These are phyloP conservation scores for Rhodofomes roseus DNA, from an alignment of 1,284 basidiomycete species.

Conservation along the genomic window DNA sequence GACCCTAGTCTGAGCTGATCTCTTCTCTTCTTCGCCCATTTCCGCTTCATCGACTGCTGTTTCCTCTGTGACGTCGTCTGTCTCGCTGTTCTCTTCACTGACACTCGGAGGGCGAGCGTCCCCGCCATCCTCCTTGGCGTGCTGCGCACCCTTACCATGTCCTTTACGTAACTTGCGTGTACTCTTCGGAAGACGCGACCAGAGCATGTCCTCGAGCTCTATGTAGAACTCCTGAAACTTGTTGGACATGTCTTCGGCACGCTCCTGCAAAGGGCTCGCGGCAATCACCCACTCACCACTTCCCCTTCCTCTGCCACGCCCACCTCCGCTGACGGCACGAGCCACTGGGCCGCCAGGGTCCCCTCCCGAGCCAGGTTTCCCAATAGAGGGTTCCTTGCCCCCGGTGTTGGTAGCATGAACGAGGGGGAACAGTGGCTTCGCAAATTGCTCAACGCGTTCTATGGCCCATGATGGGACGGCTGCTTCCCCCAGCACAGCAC, in stretches of 20 bases:
- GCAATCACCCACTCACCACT: slow-evolving; percentile 4
- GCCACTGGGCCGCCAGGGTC: neutral
- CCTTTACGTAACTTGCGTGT: slow-evolving; percentile 11
- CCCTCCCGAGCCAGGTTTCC: neutral
- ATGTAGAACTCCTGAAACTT: slow-evolving; percentile 74
- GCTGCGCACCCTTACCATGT: slow-evolving; percentile 14
- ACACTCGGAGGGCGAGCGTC: slow-evolving; percentile 6
- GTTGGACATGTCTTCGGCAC: slow-evolving; percentile 41
- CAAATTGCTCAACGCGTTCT: slow-evolving; percentile 59
- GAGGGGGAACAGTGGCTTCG: slow-evolving; percentile 27
- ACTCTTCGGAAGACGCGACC: slow-evolving; percentile 25
- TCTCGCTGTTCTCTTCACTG: slow-evolving; percentile 24
- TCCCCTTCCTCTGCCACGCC: neutral
- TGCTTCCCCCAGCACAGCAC: slow-evolving; percentile 37
- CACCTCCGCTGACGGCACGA: neutral
- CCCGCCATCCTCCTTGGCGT: slow-evolving; percentile 21
- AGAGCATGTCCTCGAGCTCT: slow-evolving; percentile 52
- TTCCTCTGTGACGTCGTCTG: slow-evolving; percentile 29
- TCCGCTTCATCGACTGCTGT: slow-evolving; percentile 22
- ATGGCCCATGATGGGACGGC: slow-evolving; percentile 57
- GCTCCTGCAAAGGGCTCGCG: neutral
- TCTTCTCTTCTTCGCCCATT: slow-evolving; percentile 23
- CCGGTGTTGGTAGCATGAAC: neutral
- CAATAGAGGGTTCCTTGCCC: neutral
- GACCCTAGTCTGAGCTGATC: slow-evolving; percentile 44